phyloP scores from a whole-genome alignment of 345 rosid genomes.

The Aquilaria sinensis region DNA sequence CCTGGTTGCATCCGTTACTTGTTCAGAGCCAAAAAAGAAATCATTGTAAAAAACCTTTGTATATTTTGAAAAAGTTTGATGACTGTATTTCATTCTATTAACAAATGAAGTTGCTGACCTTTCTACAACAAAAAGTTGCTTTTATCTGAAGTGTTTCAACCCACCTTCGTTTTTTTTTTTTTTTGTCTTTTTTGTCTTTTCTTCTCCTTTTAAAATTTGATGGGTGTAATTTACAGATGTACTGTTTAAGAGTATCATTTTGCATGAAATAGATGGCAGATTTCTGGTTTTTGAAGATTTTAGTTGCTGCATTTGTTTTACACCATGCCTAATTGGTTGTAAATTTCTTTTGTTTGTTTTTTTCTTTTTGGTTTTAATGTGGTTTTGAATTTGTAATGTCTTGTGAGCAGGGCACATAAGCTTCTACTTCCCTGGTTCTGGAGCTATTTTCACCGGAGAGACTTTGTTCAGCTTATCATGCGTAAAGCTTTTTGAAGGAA shows the following conservation, averaged over 20 bases:
- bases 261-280: too few species aligned
- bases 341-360: not conserved
- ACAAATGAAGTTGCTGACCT: not conserved
- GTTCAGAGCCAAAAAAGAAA: not conserved
- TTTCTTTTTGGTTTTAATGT: not conserved
- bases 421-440: slow-evolving; percentile 89
- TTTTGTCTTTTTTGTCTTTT: not conserved
- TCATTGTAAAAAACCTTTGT: slow-evolving; percentile 4
- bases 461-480: slow-evolving; percentile 92
- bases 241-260: too few species aligned
- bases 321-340: not conserved
- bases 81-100: not conserved
- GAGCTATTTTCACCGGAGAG: slow-evolving; percentile 87
- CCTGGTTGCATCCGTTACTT: slow-evolving; percentile 46
- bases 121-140: not conserved
- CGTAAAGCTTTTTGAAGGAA: slow-evolving; percentile 93
- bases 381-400: not conserved
- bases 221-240: too few species aligned
- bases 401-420: slow-evolving; percentile 78
- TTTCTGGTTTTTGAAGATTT: too few species aligned
- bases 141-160: not conserved
- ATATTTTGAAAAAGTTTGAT: slow-evolving; percentile 1
- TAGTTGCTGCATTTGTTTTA: not conserved
- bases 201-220: not conserved
- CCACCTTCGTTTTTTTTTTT: not conserved